Evolutionary conservation across 129 eudicot genomes (phyloP).

Genomic region (Pulicaria dysenterica): DNA sequence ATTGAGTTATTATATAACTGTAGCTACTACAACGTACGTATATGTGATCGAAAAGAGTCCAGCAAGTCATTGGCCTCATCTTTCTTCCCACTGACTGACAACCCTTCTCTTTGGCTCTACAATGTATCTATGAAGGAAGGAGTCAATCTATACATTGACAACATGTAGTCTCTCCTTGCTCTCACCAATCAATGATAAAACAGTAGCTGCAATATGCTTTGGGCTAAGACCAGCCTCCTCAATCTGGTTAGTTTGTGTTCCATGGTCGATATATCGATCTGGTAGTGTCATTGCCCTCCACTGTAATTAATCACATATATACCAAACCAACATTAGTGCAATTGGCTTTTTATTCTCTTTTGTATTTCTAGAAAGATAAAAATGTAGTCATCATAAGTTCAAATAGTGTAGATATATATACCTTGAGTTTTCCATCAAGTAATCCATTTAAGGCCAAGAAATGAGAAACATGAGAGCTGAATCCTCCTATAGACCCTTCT

Average conservation of each 20-base stretch:
- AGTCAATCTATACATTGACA: constrained; percentile 21
- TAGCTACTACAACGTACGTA: constrained; percentile 17
- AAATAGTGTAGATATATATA: constrained; percentile 28
- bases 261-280: constrained; percentile 72
- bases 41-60: constrained; percentile 6
- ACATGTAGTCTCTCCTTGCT: constrained; percentile 35
- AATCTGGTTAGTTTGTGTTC: constrained; percentile 55
- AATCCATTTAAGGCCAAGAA: constrained; percentile 66
- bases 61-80: neutral
- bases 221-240: constrained; percentile 70
- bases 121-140: neutral
- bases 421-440: constrained; percentile 71
- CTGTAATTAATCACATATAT: constrained; percentile 33
- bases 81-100: neutral
- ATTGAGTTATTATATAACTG: neutral
- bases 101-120: constrained; percentile 4
- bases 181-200: constrained; percentile 53
- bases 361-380: too few species aligned
- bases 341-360: neutral
- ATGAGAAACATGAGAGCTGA: constrained; percentile 65
- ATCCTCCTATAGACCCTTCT: constrained; percentile 77
- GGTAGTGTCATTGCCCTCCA: constrained; percentile 79
- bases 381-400: neutral
- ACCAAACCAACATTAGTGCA: neutral
- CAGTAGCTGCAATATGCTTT: constrained; percentile 62